Conservation (phyloP, 177 flowering plant species). For the Vitis hybrid region DNA sequence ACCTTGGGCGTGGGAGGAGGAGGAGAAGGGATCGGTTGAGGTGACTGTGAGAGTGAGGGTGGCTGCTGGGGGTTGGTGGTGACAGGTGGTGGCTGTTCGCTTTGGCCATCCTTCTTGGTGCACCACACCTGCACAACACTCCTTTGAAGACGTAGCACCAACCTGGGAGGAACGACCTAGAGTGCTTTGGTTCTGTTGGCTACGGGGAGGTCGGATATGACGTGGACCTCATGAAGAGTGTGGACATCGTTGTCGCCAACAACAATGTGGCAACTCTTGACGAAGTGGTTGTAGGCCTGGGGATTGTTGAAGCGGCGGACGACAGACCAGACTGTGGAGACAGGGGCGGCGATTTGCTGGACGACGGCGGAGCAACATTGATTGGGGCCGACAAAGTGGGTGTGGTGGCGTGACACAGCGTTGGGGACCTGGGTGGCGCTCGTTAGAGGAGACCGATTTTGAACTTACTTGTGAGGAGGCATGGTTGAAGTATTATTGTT, state of each 20-base stretch:
- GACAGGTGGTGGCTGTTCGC: too few relatives aligned
- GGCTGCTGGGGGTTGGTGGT: too few relatives aligned
- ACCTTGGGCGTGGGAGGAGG: too few relatives aligned
- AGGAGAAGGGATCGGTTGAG: too few relatives aligned
- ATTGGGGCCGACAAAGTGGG: constrained; percentile 29
- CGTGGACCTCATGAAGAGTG: constrained; percentile 43
- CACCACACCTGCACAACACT: too few relatives aligned
- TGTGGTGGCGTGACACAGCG: constrained; percentile 27
- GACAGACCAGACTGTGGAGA: constrained; percentile 49
- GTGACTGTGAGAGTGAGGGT: too few relatives aligned
- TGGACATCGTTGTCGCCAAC: constrained; percentile 46
- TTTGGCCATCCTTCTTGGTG: too few relatives aligned
- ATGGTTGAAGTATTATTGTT: neutral
- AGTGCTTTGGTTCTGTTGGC: constrained; percentile 20
- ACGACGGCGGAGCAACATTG: constrained; percentile 49
- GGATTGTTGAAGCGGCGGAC: constrained; percentile 57
- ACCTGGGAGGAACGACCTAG: too few relatives aligned
- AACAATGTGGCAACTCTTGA: constrained; percentile 49
- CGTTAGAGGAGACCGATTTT: constrained; percentile 8
- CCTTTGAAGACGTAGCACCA: too few relatives aligned
- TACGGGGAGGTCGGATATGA: constrained; percentile 55
- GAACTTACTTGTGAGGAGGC: neutral
- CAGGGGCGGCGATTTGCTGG: constrained; percentile 40
- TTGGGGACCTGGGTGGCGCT: constrained; percentile 29
- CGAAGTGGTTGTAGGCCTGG: constrained; percentile 47